Evolutionary conservation across 352 stramenopile genomes (phyloP).

Genomic region (Phytophthora cactorum): DNA sequence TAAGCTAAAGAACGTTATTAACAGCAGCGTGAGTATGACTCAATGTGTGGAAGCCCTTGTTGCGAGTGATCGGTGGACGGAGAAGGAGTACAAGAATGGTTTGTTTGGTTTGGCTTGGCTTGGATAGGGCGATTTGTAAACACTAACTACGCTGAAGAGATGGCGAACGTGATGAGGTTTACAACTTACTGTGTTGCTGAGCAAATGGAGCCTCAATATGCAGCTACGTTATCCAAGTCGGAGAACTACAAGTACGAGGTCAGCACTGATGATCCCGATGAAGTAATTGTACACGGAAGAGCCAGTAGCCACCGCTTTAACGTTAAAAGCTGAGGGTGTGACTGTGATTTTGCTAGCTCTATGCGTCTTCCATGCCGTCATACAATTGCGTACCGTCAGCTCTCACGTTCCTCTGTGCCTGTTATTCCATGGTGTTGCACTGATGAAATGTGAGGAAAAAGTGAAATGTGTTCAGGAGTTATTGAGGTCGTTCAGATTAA

Average conservation of each 20-base stretch:
- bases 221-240: neutral
- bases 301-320: neutral
- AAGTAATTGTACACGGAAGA: neutral
- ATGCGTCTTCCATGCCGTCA: neutral
- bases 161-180: neutral
- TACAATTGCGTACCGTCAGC: neutral
- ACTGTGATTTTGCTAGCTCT: neutral
- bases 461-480: neutral
- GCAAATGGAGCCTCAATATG: neutral
- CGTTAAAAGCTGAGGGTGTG: neutral
- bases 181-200: neutral
- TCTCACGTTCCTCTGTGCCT: neutral
- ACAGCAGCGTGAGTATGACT: slow-evolving; percentile 13
- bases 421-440: neutral
- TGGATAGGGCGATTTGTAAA: neutral
- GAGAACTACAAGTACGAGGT: neutral
- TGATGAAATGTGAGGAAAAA: neutral
- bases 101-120: neutral
- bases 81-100: neutral
- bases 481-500: neutral
- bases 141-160: neutral
- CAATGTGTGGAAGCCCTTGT: slow-evolving; percentile 6
- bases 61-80: neutral
- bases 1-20: slow-evolving; percentile 14
- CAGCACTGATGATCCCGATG: neutral